A percentile compares a stretch with the other conserved stretches of the same genome.
These are phyloP conservation scores for Prinsepia uniflora DNA, from an alignment of 306 rosid genomes.

Conservation along the genomic window DNA sequence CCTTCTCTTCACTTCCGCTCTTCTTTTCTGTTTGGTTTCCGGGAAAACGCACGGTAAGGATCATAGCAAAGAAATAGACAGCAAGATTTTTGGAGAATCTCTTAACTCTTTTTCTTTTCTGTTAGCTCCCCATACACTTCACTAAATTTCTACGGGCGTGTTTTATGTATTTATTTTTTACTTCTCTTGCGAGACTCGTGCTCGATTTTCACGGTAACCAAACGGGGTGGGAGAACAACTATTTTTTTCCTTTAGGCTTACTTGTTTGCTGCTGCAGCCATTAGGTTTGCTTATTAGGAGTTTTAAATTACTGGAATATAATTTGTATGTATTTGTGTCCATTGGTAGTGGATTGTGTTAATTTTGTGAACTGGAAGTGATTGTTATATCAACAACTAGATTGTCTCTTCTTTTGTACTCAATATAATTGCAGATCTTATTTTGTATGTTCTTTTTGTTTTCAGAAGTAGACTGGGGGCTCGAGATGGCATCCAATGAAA, in stretches of 20 bases:
- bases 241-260: background rate
- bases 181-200: background rate
- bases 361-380: background rate
- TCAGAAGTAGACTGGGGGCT: background rate
- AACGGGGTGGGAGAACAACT: background rate
- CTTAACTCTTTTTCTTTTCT: background rate
- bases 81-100: background rate
- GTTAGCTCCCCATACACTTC: background rate
- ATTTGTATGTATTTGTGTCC: background rate
- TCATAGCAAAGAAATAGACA: background rate
- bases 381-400: background rate
- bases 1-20: background rate
- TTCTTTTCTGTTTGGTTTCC: conserved; percentile 1
- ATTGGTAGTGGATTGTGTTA: too few species aligned
- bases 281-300: background rate
- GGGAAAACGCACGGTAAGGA: conserved; percentile 1
- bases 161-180: background rate
- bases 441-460: background rate
- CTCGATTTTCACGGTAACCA: background rate
- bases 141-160: background rate
- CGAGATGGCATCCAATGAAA: conserved; percentile 43
- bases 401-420: background rate
- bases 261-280: background rate
- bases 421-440: background rate
- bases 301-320: background rate